Evolutionary conservation across 23 red algal species (phyloP), one percentile per base, ranked within the genome.

Genomic region (Gracilaria vermiculophylla): DNA sequence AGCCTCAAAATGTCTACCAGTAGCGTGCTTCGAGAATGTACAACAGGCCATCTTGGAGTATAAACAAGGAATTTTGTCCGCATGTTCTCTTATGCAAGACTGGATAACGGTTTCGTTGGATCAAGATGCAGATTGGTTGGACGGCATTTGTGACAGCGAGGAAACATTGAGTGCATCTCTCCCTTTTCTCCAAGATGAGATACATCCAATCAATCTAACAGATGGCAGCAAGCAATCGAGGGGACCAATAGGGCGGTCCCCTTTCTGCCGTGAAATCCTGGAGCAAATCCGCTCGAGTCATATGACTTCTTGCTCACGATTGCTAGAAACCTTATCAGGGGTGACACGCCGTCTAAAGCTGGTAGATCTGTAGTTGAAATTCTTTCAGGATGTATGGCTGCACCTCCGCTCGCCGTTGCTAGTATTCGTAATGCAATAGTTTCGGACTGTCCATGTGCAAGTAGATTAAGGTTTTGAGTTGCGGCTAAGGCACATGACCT

Each of bases 91-190:
- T 13, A 76, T 88, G 5, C 51, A 88, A 69, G 66, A 66, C 10
- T 88, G 84, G 84, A 56, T 88, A 58, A 44, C 84, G 19, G 50
- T 20, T 48, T 88, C 62, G 17, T 52, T 88, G 53, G 84, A 73
- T 61, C 84, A 78, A 48, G 72, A 62, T 75, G 11, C 69, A 39
- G 84, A 88, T 70, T 88, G 66, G 84, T 48, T 53, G 56, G 76
- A 28, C 6, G 53, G 6, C 21, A 17, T 67, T 43, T 58, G 50
- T 35, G 53, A 61, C 8, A 77, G 84, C 53, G 84, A 76, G 32
- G 27, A 61, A 62, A 44, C 47, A 25, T 28, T 79, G 33, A 55
- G 53, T 15, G 75, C 5, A 51, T 79, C 53, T 27, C 35, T 77
- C 8, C 19, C 69, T 17, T 76, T 62, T 62, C 69, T 88, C 9